phyloP scores from a whole-genome alignment of 164 flowering plant genomes.

The Liquidambar formosana region DNA sequence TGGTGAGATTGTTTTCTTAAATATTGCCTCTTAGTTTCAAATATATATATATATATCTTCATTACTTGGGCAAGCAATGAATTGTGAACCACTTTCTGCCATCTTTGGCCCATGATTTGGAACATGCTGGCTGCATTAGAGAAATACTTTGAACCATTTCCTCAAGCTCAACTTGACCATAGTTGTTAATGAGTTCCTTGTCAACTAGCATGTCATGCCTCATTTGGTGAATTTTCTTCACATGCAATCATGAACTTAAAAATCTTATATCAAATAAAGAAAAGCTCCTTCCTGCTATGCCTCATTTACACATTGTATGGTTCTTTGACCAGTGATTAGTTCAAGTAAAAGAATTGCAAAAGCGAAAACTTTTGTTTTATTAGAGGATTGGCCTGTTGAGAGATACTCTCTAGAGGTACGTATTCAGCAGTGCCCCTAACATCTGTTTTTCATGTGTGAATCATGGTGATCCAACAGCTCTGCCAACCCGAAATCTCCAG shows the following conservation, averaged over 20 bases:
- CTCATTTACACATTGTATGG: conserved; percentile 63
- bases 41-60: too few relatives aligned
- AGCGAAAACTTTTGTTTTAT: conserved; percentile 75
- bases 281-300: conserved; percentile 68
- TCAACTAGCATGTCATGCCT: conserved; percentile 64
- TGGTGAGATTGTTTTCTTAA: too few relatives aligned
- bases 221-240: conserved; percentile 61
- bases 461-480: conserved; percentile 65
- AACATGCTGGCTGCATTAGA: conserved; percentile 57
- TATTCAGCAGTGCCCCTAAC: conserved; percentile 78
- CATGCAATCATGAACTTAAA: conserved; percentile 40
- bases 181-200: conserved; percentile 53
- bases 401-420: conserved; percentile 74
- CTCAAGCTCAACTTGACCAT: conserved; percentile 62
- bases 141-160: conserved; percentile 73
- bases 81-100: conserved; percentile 71
- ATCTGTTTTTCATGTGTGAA: conserved; percentile 73
- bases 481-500: conserved; percentile 78
- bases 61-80: too few relatives aligned
- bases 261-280: conserved; percentile 28
- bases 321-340: conserved; percentile 61
- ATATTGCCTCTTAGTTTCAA: too few relatives aligned
- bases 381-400: conserved; percentile 75
- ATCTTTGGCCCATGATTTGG: conserved; percentile 66
- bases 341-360: conserved; percentile 73